Evolutionary conservation across 2,329 filamentous ascomycete species (phyloP), one percentile per base, ranked within the genome.

Genomic region (Metarhizium anisopliae): DNA sequence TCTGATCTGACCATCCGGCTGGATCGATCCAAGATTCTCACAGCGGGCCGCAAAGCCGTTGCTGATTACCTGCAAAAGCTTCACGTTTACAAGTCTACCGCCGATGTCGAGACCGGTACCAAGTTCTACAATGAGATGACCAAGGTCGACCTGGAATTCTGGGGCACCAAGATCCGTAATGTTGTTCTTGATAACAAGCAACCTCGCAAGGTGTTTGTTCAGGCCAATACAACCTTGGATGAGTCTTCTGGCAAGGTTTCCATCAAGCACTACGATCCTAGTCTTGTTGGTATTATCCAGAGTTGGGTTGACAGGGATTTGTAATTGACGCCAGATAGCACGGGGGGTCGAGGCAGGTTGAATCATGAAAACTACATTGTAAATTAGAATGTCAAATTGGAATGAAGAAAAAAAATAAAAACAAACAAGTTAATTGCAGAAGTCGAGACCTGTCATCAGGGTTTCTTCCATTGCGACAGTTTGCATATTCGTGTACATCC

Each of bases 61-160:
- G 89, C 90, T 63, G 81, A 84, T 53, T 95, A 95, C 68, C 77
- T 97, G 52, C 91, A 95, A 74, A 94, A 95, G 72, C 74, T 97
- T 59, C 92, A 96, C 71, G 79, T 96, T 60, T 96, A 89, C 78
- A 96, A 96, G 77, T 83, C 86, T 4, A 96, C 90, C 1, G 93
- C 90, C 6, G 90, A 97, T 68, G 79, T 93, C 18, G 80, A 86
- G 62, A 80, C 79, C 2, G 93, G 90, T n/a, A 85, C 81, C 61
- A 82, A 82, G 62, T 82, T 96, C 72, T 97, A 95, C 68, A 83
- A 86, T 58, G 80, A 86, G 35, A 92, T 96, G 79, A 95, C 92
- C 7, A 76, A 80, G 29, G 92, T 96, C 25, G 88, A 88, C 57
- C 73, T 84, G 53, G 86, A 89, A 43, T 96, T 89, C 75, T 96